Base-by-base conservation (phyloP, 2,329 filamentous ascomycete genomes). In the Aspergillus jensenii region DNA sequence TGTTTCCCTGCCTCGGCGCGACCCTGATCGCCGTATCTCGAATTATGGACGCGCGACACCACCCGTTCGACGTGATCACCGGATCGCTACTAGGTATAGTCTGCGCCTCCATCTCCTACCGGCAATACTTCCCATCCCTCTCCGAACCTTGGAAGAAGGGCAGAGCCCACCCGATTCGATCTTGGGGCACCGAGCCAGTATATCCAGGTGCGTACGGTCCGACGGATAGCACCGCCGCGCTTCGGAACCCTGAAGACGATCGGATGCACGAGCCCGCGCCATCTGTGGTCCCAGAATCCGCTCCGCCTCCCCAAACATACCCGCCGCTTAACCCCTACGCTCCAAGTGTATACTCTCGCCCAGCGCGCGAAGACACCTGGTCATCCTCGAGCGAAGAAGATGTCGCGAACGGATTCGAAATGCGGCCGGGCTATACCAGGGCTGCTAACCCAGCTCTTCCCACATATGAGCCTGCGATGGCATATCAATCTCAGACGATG, bases 41-140 rank as follows among this genome's bases (percentile, higher is more conserved):
- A 45, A 86, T 86, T 56, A 86, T 86, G 83, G 84, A 86, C 63
- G 83, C 83, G 21, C 78, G 84, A 15, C 84, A 86, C 58, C 84
- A 86, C 63, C 82, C 83, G 0, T 86, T 86, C 67, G 84, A 86
- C 62, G 84, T 86, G 31, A 76, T 86, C 41, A 80, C 79, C 12
- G 84, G 84, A 8, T 81, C 79, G 1, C 62, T 81, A 9, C 71
- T 86, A 2, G 84, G 84, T 4, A 75, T 84, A 17, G 62, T 80
- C 33, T 80, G 80, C 40, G 82, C 81, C 8, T 83, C 76, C 72
- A 74, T 77, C 31, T 74, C 82, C 1, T 86, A 86, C 64, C 77
- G 82, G 46, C 83, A 86, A 67, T 86, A 86, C 67, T 86, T 85
- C 70, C 84, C 83, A 17, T 74, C 84, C 0, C 68, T 86, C 9